Conservation (phyloP, 176 grass and related monocot genomes). For the Pharus latifolius region DNA sequence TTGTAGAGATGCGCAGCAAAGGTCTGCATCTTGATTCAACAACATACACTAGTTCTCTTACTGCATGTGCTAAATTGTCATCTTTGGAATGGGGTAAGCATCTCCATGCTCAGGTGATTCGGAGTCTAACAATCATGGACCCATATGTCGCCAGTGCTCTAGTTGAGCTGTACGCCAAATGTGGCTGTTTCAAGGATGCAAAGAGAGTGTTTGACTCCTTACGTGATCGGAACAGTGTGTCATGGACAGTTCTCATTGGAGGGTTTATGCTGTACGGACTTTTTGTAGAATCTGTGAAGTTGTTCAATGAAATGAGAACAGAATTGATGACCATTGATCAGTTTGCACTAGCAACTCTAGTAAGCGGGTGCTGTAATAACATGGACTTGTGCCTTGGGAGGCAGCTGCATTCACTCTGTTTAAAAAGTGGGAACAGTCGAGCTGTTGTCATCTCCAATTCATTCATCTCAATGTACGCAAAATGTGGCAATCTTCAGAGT, state of each 20-base stretch:
- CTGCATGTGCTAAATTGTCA: slow-evolving; percentile 62
- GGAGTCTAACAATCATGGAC: slow-evolving; percentile 44
- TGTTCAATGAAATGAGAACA: slow-evolving; percentile 88
- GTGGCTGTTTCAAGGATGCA: slow-evolving; percentile 52
- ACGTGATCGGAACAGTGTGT: slow-evolving; percentile 34
- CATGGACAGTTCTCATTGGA: slow-evolving; percentile 81
- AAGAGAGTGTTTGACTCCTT: slow-evolving; percentile 52
- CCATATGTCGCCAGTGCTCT: slow-evolving; percentile 78
- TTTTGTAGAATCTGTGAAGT: slow-evolving; percentile 54
- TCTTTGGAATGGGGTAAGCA: slow-evolving; percentile 60
- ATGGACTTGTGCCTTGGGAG: slow-evolving; percentile 54
- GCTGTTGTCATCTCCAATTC: slow-evolving; percentile 69
- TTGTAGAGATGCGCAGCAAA: slow-evolving; percentile 58
- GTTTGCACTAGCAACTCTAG: slow-evolving; percentile 59
- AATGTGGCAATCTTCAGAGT: slow-evolving; percentile 43
- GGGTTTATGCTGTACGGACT: slow-evolving; percentile 57
- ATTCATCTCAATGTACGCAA: slow-evolving; percentile 81
- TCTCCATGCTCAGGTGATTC: slow-evolving; percentile 67
- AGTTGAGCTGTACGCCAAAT: slow-evolving; percentile 90
- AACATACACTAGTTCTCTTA: slow-evolving; percentile 75
- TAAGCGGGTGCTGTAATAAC: slow-evolving; percentile 66
- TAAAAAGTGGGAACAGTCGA: slow-evolving; percentile 49
- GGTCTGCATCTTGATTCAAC: slow-evolving; percentile 63
- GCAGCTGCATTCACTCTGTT: slow-evolving; percentile 66
- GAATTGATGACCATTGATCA: slow-evolving; percentile 49